Evolutionary conservation across 805 yeast genomes (phyloP).

Genomic region (Ogataea minuta): DNA sequence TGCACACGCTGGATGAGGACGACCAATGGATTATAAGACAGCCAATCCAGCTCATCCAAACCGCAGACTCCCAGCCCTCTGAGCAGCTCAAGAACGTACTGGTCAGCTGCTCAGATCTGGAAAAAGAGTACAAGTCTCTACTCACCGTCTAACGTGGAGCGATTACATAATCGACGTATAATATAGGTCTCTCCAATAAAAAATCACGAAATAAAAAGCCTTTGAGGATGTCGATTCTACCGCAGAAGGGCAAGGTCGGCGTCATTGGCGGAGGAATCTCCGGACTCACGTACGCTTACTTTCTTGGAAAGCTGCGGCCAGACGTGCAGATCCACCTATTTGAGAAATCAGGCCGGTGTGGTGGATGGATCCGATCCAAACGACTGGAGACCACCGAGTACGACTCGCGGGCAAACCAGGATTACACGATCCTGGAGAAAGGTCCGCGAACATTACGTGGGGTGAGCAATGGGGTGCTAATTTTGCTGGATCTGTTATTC

Average conservation of each 20-base stretch:
- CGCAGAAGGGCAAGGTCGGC: slow-evolving; percentile 42
- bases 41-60: slow-evolving; percentile 11
- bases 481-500: slow-evolving; percentile 59
- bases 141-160: too few relatives aligned
- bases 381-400: slow-evolving; percentile 31
- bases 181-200: slow-evolving; percentile 6
- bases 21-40: slow-evolving; percentile 42
- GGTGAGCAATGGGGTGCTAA: slow-evolving; percentile 69
- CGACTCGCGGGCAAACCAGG: slow-evolving; percentile 24
- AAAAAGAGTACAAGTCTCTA: slow-evolving; percentile 22
- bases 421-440: slow-evolving; percentile 55
- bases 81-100: slow-evolving; percentile 5
- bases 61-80: slow-evolving; percentile 3
- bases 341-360: slow-evolving; percentile 55
- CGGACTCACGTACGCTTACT: slow-evolving; percentile 73
- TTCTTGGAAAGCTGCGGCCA: slow-evolving; percentile 69
- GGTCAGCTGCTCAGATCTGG: slow-evolving; percentile 21
- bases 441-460: slow-evolving; percentile 94
- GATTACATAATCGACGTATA: slow-evolving; percentile 7
- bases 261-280: slow-evolving; percentile 89
- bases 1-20: slow-evolving; percentile 36
- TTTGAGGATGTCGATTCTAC: slow-evolving; percentile 4
- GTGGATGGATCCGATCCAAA: slow-evolving; percentile 77
- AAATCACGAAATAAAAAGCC: slow-evolving; percentile 4
- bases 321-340: slow-evolving; percentile 63